phyloP scores from a whole-genome alignment of 805 yeast species.

The Starmerella etchellsii region DNA sequence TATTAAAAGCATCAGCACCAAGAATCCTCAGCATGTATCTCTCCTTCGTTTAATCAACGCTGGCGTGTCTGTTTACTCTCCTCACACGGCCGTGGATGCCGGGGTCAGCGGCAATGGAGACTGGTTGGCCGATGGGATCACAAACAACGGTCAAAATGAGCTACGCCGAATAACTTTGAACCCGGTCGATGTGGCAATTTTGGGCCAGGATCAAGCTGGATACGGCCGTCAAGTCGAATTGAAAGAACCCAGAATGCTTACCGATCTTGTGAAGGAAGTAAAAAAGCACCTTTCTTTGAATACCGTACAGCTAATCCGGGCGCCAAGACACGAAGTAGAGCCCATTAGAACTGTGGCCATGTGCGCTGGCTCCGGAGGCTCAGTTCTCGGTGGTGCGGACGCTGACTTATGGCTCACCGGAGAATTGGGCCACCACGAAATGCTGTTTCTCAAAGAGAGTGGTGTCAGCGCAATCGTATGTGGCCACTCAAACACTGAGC shows the following conservation, averaged over 20 bases:
- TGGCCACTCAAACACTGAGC: constrained; percentile 86
- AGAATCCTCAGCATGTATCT: constrained; percentile 72
- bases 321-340: constrained; percentile 20
- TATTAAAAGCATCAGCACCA: constrained; percentile 54
- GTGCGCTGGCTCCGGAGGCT: constrained; percentile 92
- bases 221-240: constrained; percentile 64
- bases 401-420: constrained; percentile 80
- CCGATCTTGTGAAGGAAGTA: constrained; percentile 36
- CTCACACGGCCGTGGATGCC: constrained; percentile 94
- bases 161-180: constrained; percentile 30
- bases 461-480: constrained; percentile 65
- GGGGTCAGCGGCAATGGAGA: constrained; percentile 89
- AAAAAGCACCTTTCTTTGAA: constrained; percentile 42
- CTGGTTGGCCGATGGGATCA: constrained; percentile 61
- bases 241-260: constrained; percentile 32
- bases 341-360: constrained; percentile 51
- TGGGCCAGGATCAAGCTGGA: constrained; percentile 46
- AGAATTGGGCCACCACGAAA: constrained; percentile 89
- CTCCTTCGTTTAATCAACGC: constrained; percentile 56
- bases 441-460: constrained; percentile 51
- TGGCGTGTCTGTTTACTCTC: constrained; percentile 81
- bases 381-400: constrained; percentile 43
- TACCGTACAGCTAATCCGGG: constrained; percentile 50
- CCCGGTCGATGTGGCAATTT: constrained; percentile 31
- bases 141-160: constrained; percentile 23